These are phyloP conservation scores for Hemileccinum rubropunctum DNA, from an alignment of 768 basidiomycete species.

Conservation along the genomic window DNA sequence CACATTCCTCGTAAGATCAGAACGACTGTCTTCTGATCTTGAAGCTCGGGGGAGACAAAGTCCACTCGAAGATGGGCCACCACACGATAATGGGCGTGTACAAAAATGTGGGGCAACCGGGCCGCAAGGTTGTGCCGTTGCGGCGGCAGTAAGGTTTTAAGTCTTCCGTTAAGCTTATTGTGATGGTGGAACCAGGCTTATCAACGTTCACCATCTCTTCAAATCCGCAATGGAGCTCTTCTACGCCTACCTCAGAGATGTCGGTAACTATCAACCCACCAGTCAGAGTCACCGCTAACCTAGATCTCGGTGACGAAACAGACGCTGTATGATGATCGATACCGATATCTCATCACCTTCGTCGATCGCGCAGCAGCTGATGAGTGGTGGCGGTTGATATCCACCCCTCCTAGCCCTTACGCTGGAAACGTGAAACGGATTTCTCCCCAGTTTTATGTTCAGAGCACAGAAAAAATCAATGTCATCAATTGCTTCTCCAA, in stretches of 20 bases:
- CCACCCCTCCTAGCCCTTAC: slow-evolving; percentile 10
- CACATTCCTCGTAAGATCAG: no score
- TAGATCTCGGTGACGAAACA: background rate
- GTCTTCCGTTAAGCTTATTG: no score
- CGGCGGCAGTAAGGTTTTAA: background rate
- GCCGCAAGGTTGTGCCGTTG: background rate
- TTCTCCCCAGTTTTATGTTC: slow-evolving; percentile 3
- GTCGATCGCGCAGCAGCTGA: slow-evolving; percentile 21
- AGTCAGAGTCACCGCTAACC: background rate
- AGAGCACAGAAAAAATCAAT: background rate
- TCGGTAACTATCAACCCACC: background rate
- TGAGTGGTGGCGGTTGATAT: slow-evolving; percentile 27
- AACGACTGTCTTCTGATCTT: no score
- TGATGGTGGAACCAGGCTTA: background rate
- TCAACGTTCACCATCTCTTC: background rate
- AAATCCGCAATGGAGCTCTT: background rate
- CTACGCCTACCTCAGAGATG: slow-evolving; percentile 1
- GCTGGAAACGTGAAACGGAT: background rate
- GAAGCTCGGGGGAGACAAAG: no score
- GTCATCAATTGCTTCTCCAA: background rate
- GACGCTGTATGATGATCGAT: background rate
- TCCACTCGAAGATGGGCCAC: no score
- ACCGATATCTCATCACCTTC: slow-evolving; percentile 21
- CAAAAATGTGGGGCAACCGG: no score
- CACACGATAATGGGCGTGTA: no score